Conservation (phyloP, 768 basidiomycete genomes). For the Kwoniella sp. region DNA sequence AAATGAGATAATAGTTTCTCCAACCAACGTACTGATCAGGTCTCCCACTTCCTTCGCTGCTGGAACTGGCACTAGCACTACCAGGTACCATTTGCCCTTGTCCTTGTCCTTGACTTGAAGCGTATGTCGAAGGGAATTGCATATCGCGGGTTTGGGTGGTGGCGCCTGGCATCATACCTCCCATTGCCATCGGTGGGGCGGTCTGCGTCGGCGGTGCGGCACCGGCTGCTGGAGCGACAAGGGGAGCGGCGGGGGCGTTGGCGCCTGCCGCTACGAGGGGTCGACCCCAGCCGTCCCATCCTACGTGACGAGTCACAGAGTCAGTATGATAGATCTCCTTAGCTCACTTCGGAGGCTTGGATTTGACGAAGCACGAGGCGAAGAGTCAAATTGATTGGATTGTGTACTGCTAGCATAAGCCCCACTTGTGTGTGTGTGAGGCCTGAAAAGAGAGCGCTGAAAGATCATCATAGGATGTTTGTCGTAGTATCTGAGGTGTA, state of each 20-base stretch:
- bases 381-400: no score
- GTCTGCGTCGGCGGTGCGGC: not conserved
- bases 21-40: constrained; percentile 49
- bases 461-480: no score
- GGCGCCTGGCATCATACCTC: not conserved
- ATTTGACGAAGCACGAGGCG: no score
- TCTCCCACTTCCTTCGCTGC: constrained; percentile 30
- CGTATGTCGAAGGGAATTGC: constrained; percentile 20
- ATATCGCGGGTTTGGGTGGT: constrained; percentile 31
- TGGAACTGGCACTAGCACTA: constrained; percentile 5
- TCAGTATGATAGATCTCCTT: no score
- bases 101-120: not conserved
- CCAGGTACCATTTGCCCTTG: not conserved
- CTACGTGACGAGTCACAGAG: constrained; percentile 23
- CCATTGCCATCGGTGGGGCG: not conserved
- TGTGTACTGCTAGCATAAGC: no score
- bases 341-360: no score
- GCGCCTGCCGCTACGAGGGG: constrained; percentile 31
- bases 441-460: no score
- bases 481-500: no score
- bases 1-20: constrained; percentile 28
- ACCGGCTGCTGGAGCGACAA: constrained; percentile 1
- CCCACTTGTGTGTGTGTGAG: no score
- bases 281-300: constrained; percentile 52
- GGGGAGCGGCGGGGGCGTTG: constrained; percentile 11